phyloP scores from a whole-genome alignment of 2,329 filamentous ascomycete genomes.

The Pseudogymnoascus destructans region DNA sequence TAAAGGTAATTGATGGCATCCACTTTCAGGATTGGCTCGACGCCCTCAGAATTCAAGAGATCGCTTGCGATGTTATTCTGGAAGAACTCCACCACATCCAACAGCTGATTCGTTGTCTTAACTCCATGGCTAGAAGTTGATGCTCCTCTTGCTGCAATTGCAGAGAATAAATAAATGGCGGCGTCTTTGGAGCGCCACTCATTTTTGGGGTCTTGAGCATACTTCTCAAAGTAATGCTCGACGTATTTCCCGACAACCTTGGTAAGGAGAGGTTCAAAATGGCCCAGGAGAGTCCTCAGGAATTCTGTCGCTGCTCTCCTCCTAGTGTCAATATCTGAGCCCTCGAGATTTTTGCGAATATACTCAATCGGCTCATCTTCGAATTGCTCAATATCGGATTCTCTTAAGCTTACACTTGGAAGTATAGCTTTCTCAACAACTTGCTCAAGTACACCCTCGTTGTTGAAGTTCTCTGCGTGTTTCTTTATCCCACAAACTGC shows the following conservation, averaged over 20 bases:
- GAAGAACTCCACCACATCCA: constrained; percentile 91
- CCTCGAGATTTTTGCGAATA: constrained; percentile 86
- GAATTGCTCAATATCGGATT: constrained; percentile 89
- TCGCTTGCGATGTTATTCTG: constrained; percentile 85
- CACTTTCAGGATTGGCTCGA: constrained; percentile 82
- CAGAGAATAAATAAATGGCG: constrained; percentile 90
- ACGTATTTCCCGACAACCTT: constrained; percentile 80
- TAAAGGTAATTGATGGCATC: constrained; percentile 98
- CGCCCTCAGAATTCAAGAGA: constrained; percentile 53
- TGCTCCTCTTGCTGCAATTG: constrained; percentile 82
- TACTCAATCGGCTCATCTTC: constrained; percentile 99
- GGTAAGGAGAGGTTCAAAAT: constrained; percentile 76
- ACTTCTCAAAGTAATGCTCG: constrained; percentile 65
- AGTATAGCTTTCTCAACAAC: constrained; percentile 94
- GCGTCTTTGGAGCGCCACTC: constrained; percentile 98
- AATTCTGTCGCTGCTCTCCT: constrained; percentile 91
- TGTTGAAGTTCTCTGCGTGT: constrained; percentile 78
- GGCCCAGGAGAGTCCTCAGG: constrained; percentile 73
- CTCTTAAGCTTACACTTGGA: constrained; percentile 80
- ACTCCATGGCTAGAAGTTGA: constrained; percentile 83
- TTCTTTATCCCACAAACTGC: constrained; percentile 66
- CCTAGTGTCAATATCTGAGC: constrained; percentile 88
- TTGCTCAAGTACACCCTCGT: constrained; percentile 63
- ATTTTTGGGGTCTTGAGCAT: constrained; percentile 49
- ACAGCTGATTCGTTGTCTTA: constrained; percentile 72